Evolutionary conservation across 2,329 filamentous ascomycete genomes (phyloP), one percentile per base, ranked within the genome.

Genomic region (Xylariaceae sp.): DNA sequence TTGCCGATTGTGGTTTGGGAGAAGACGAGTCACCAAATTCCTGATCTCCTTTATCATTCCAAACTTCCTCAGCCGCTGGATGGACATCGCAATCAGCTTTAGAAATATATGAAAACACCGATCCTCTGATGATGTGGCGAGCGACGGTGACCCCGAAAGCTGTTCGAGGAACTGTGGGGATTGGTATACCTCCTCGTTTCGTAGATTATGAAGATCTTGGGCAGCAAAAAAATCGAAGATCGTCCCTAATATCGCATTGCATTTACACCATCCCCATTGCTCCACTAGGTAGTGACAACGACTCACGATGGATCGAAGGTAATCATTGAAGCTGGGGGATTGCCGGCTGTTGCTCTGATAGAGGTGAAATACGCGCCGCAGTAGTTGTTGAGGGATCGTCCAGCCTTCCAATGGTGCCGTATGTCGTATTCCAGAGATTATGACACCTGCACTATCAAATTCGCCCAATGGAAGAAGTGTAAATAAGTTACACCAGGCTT

Each of bases 151-250:
- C 7, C 63, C 65, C 23, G 71, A 75, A 2, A 89, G 78, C 16
- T 83, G 74, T 44, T 87, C 84, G 0, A 89, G 74, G 49, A 89
- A 89, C 3, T 72, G 74, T 0, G 87, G 85, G 3, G 87, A 89
- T 52, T 77, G 77, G 63, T 83, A 83, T 1, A 80, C 82, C 66
- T 87, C 83, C 67, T 89, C 87, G 56, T 89, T 88, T 33, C 84
- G 81, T 37, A 90, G 69, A 69, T 89, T 83, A 2, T 80, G 79
- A 9, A 89, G 77, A 41, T 83, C 79, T 60, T 86, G 83, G 2
- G 81, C 81, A 8, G 85, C 86, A 63, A 89, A 89, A 66, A 88
- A 89, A 70, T 89, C 86, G 60, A 89, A 89, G 2, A 89, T 80
- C 1, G 80, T 76, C 1, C 86, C 84, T 28, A 88, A 75, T 12